These are phyloP conservation scores for Plasmodium malariae DNA, from an alignment of 169 alveolate species.

Conservation along the genomic window DNA sequence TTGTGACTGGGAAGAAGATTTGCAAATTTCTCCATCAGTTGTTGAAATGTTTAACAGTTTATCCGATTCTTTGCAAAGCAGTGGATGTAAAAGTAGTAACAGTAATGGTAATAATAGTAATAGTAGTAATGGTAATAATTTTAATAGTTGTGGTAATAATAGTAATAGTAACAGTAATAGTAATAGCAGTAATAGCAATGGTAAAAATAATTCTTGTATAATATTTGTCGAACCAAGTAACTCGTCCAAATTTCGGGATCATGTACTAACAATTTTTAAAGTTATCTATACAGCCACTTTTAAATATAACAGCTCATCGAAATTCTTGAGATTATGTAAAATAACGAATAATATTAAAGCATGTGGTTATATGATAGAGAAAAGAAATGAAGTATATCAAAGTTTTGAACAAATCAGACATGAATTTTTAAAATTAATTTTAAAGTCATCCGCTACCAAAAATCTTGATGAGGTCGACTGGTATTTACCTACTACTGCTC, in stretches of 20 bases:
- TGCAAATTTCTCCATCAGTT: constrained; percentile 83
- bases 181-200: constrained; percentile 78
- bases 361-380: constrained; percentile 69
- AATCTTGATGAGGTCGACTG: constrained; percentile 69
- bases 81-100: constrained; percentile 10
- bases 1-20: constrained; percentile 83
- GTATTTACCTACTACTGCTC: constrained; percentile 45
- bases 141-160: too few relatives aligned
- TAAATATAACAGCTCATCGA: constrained; percentile 79
- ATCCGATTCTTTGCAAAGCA: constrained; percentile 78
- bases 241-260: constrained; percentile 84
- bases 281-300: constrained; percentile 85
- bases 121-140: too few relatives aligned
- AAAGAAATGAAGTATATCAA: constrained; percentile 59
- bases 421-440: constrained; percentile 51
- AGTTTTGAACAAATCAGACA: constrained; percentile 60
- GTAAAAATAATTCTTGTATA: constrained; percentile 28
- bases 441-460: constrained; percentile 48
- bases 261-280: constrained; percentile 82
- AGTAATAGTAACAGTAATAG: constrained; percentile 22
- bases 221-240: constrained; percentile 78
- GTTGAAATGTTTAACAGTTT: constrained; percentile 85
- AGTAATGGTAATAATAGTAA: constrained; percentile 23
- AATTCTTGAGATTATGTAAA: constrained; percentile 75
- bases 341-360: constrained; percentile 50